Evolutionary conservation across 164 flowering plant genomes (phyloP).

Genomic region (Warburgia ugandensis): DNA sequence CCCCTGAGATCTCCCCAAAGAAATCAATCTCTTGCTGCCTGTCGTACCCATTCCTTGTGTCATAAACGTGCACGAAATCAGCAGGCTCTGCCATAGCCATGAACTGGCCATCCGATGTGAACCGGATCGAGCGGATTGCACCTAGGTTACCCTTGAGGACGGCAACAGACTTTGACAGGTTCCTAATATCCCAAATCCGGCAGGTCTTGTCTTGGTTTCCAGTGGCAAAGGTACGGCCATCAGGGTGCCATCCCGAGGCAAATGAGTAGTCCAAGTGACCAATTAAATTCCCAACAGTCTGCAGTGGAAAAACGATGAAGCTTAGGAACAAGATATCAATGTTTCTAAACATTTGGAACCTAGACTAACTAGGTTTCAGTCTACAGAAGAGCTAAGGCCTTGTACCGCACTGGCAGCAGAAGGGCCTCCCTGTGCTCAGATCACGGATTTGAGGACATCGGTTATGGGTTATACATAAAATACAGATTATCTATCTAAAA

Average conservation of each 20-base stretch:
- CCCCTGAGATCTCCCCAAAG: constrained; percentile 92
- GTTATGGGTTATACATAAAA: too few species aligned
- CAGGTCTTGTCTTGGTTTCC: constrained; percentile 98
- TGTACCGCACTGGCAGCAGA: too few species aligned
- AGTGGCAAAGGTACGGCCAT: constrained; percentile 77
- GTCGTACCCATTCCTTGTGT: constrained; percentile 53
- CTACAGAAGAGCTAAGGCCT: too few species aligned
- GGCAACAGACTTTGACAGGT: constrained; percentile 60
- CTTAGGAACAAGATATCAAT: too few species aligned
- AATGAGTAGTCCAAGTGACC: constrained; percentile 92
- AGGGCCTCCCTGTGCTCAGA: too few species aligned
- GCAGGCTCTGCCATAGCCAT: constrained; percentile 97
- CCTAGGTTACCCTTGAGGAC: constrained; percentile 84
- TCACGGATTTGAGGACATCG: too few species aligned
- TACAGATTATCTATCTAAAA: neutral
- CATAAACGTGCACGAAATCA: constrained; percentile 84
- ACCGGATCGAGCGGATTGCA: constrained; percentile 81
- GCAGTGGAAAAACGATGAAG: constrained; percentile 10
- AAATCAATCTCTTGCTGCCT: constrained; percentile 86
- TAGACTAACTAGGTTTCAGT: too few species aligned
- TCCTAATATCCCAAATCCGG: constrained; percentile 77
- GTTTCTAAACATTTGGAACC: neutral
- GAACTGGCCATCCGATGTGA: constrained; percentile 74
- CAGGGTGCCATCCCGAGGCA: constrained; percentile 97
- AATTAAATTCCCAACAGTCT: constrained; percentile 43